Evolutionary conservation across 176 grass and related monocot species (phyloP).

Genomic region (Panicum miliaceum): DNA sequence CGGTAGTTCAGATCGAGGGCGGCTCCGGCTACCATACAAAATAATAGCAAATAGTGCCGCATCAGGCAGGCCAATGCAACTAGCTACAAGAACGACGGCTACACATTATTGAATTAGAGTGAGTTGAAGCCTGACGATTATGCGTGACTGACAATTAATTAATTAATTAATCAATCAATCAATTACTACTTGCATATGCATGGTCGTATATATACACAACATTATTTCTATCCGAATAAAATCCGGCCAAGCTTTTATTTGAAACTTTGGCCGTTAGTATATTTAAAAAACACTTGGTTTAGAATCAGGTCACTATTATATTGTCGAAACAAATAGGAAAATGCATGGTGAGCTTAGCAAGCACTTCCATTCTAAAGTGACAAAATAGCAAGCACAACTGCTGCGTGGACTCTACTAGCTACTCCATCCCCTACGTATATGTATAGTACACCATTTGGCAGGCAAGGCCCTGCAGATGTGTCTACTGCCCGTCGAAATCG

Average conservation of each 20-base stretch:
- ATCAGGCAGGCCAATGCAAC: neutral
- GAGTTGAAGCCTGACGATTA: neutral
- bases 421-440: neutral
- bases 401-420: neutral
- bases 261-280: too few relatives aligned
- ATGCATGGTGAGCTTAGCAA: neutral
- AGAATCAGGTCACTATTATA: neutral
- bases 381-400: neutral
- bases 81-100: neutral
- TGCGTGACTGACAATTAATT: neutral
- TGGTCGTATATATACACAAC: too few relatives aligned
- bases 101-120: neutral
- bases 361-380: neutral
- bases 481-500: neutral
- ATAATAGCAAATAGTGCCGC: neutral
- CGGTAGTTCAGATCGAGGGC: neutral
- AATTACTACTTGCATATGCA: too few relatives aligned
- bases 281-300: too few relatives aligned
- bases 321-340: neutral
- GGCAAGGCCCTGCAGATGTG: neutral
- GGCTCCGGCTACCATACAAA: neutral
- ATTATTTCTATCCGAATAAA: too few relatives aligned
- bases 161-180: too few relatives aligned
- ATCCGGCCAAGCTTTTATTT: too few relatives aligned
- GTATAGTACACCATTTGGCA: neutral